These are phyloP conservation scores for Nitzschia sp. DNA, from an alignment of 108 stramenopile genomes.

Conservation along the genomic window DNA sequence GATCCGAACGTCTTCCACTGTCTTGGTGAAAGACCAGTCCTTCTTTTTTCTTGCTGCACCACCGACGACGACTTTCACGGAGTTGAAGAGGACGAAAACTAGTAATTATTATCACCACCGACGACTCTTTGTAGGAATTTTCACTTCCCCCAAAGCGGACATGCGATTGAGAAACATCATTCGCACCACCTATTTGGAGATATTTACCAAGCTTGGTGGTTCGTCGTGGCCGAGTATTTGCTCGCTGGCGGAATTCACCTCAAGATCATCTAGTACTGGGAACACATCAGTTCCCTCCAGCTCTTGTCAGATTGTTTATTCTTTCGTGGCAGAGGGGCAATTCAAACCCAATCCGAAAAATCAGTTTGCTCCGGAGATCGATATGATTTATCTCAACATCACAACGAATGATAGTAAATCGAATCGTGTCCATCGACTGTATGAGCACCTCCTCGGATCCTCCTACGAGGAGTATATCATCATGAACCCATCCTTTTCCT, in stretches of 20 bases:
- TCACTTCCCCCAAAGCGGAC: neutral
- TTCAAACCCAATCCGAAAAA: too few relatives aligned
- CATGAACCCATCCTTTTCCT: too few relatives aligned
- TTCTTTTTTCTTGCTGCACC: too few relatives aligned
- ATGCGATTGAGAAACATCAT: neutral
- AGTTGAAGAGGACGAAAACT: too few relatives aligned
- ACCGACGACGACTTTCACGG: too few relatives aligned
- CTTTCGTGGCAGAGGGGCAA: slow-evolving; percentile 1
- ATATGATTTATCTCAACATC: neutral
- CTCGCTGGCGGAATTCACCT: neutral
- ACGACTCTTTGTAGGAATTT: slow-evolving; percentile 9
- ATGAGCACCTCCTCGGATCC: neutral
- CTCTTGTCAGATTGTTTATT: slow-evolving; percentile 1
- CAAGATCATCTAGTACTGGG: neutral
- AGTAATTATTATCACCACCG: too few relatives aligned
- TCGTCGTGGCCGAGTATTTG: neutral
- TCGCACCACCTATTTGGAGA: slow-evolving; percentile 12
- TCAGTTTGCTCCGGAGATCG: neutral
- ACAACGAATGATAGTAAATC: neutral
- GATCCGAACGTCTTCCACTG: too few relatives aligned
- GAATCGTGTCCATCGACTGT: neutral
- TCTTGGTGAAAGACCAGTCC: too few relatives aligned
- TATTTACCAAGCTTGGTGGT: neutral
- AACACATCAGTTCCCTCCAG: neutral
- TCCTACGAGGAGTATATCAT: neutral